A percentile compares a stretch with the other conserved stretches of the same genome.
These are phyloP conservation scores for Aethionema arabicum DNA, from an alignment of 345 rosid genomes.

Conservation along the genomic window DNA sequence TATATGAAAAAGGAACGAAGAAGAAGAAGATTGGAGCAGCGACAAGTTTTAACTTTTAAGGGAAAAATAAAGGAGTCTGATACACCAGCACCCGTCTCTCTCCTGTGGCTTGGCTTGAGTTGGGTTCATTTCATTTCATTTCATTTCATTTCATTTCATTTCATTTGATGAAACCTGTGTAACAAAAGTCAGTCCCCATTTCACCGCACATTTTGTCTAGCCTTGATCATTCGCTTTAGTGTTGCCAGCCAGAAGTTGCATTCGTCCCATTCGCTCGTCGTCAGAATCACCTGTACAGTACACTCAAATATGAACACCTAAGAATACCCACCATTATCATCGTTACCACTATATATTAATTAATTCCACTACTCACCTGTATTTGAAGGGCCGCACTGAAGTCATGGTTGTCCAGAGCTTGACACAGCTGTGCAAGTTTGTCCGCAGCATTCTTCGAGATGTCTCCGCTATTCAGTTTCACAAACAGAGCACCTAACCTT, in stretches of 20 bases:
- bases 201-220: constrained; percentile 79
- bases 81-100: constrained; percentile 25
- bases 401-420: constrained; percentile 79
- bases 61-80: constrained; percentile 27
- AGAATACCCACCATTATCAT: not conserved
- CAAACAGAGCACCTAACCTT: constrained; percentile 90
- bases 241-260: constrained; percentile 95
- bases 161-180: not conserved
- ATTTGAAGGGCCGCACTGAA: constrained; percentile 79
- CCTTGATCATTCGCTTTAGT: constrained; percentile 89
- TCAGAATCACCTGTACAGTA: constrained; percentile 67
- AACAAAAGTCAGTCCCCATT: not conserved
- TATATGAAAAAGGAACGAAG: not conserved
- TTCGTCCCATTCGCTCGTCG: constrained; percentile 99
- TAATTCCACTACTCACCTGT: constrained; percentile 65
- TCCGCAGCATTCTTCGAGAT: constrained; percentile 90
- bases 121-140: constrained; percentile 9
- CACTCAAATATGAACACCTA: not conserved
- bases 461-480: constrained; percentile 86
- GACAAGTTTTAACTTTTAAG: constrained; percentile 4
- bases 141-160: too few relatives aligned
- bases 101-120: too few relatives aligned
- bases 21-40: constrained; percentile 3
- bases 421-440: constrained; percentile 86
- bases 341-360: not conserved